Evolutionary conservation across 2,329 filamentous ascomycete species (phyloP).

Genomic region (Calcarisporium arbuscula): DNA sequence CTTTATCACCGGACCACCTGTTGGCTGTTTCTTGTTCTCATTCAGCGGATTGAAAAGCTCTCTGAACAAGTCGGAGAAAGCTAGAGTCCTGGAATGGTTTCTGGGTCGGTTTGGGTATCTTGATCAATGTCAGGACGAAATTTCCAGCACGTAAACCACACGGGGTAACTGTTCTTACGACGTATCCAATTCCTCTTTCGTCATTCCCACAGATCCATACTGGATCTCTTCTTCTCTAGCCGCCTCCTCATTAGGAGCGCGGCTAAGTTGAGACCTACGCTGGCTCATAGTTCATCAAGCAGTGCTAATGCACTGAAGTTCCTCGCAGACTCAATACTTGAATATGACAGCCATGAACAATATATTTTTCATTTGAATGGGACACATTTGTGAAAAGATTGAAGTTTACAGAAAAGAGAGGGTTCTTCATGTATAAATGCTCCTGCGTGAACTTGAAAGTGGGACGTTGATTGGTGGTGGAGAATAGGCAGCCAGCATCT

Average conservation of each 20-base stretch:
- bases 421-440: too few relatives aligned
- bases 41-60: constrained; percentile 74
- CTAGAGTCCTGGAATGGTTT: constrained; percentile 72
- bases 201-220: constrained; percentile 35
- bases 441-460: too few relatives aligned
- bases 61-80: constrained; percentile 73
- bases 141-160: too few relatives aligned
- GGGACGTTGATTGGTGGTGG: not conserved
- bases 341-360: too few relatives aligned
- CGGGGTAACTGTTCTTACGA: constrained; percentile 31
- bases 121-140: constrained; percentile 14
- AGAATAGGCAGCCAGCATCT: not conserved
- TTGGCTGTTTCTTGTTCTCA: constrained; percentile 72
- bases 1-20: constrained; percentile 50
- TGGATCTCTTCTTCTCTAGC: constrained; percentile 46
- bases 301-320: not conserved
- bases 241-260: constrained; percentile 32
- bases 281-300: constrained; percentile 7
- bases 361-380: too few relatives aligned
- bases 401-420: too few relatives aligned
- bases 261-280: constrained; percentile 2
- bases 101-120: constrained; percentile 77
- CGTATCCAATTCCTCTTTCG: constrained; percentile 38
- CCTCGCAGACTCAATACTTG: too few relatives aligned
- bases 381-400: too few relatives aligned